Evolutionary conservation across 208 protist species (phyloP).

Genomic region (Polymyxa betae): DNA sequence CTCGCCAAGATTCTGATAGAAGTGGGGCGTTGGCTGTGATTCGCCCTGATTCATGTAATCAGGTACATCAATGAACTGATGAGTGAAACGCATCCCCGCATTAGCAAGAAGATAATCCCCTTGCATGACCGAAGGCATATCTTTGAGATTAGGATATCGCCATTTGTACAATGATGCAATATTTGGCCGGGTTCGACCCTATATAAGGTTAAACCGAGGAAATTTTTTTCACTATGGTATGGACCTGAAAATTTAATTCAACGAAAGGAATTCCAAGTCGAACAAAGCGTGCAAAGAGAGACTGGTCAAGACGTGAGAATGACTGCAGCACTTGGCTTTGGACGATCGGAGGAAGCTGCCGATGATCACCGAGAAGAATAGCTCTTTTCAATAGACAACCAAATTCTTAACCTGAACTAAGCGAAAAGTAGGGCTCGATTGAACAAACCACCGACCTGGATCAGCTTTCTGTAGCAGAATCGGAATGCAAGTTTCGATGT

Average conservation of each 20-base stretch:
- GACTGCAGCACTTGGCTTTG: slow-evolving; percentile 80
- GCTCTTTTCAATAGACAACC: slow-evolving; percentile 77
- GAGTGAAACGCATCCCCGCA: slow-evolving; percentile 75
- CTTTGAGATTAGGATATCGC: slow-evolving; percentile 74
- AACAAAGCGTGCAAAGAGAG: slow-evolving; percentile 76
- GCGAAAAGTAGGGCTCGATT: not conserved
- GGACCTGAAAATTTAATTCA: slow-evolving; percentile 74
- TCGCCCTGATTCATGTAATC: slow-evolving; percentile 76
- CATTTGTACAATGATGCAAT: slow-evolving; percentile 77
- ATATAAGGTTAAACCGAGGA: slow-evolving; percentile 20
- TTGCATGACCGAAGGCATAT: slow-evolving; percentile 74
- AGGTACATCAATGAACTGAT: slow-evolving; percentile 82
- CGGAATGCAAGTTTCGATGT: slow-evolving; percentile 88
- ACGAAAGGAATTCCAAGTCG: slow-evolving; percentile 77
- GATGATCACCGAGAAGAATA: slow-evolving; percentile 83
- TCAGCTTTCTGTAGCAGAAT: slow-evolving; percentile 76
- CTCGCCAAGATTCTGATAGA: slow-evolving; percentile 83
- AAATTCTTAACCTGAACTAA: slow-evolving; percentile 45
- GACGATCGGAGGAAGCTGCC: slow-evolving; percentile 85
- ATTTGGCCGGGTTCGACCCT: slow-evolving; percentile 66
- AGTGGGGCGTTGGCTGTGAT: slow-evolving; percentile 72
- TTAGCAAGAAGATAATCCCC: slow-evolving; percentile 62
- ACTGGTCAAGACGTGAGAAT: slow-evolving; percentile 82
- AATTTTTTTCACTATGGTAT: slow-evolving; percentile 54
- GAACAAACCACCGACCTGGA: not conserved